Evolutionary conservation across 495 filamentous ascomycete species (phyloP), one percentile per base, ranked within the genome.

Genomic region (Aspergillus haitiensis): DNA sequence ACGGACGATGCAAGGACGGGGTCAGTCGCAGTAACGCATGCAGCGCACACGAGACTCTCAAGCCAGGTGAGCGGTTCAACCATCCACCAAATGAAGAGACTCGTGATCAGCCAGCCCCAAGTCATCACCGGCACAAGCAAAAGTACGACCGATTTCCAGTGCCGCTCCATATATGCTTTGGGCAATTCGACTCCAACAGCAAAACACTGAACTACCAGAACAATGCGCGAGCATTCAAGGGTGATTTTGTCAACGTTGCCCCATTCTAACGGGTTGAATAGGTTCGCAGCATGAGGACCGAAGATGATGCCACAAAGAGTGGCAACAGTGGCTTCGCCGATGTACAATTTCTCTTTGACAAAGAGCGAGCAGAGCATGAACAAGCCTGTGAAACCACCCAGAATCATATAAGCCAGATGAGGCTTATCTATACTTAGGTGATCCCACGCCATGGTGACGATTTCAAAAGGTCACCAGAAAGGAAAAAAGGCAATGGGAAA

Each of bases 311-410:
- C 95, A 72, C 92, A 96, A 48, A 99, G 72, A 4, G 95, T 98
- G 39, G 95, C 95, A 9, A 99, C 89, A 9, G 95, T 97, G 31
- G 95, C 95, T 83, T 99, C 95, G 65, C 95, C 95, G 58, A 99
- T 98, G 77, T 99, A 99, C 56, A 99, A 83, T 66, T 90, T 87
- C 78, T 99, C 95, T 81, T 99, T 99, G 73, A 99, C 93, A 72
- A 98, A 86, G 48, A 94, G 88, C 42, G 94, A 98, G 73, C 91
- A 95, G 47, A 99, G 79, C 95, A 99, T 99, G 78, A 99, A 99
- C 65, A 99, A 79, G 53, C 88, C 91, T 55, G 95, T 98, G 78
- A 99, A 99, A 66, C 94, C 95, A 63, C 95, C 95, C 40, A 99
- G 80, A 75, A 99, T 97, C 78, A 96, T 91, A 74, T 99, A 99